These are phyloP conservation scores for Eutrema japonicum DNA, from an alignment of 345 rosid genomes.

Conservation along the genomic window DNA sequence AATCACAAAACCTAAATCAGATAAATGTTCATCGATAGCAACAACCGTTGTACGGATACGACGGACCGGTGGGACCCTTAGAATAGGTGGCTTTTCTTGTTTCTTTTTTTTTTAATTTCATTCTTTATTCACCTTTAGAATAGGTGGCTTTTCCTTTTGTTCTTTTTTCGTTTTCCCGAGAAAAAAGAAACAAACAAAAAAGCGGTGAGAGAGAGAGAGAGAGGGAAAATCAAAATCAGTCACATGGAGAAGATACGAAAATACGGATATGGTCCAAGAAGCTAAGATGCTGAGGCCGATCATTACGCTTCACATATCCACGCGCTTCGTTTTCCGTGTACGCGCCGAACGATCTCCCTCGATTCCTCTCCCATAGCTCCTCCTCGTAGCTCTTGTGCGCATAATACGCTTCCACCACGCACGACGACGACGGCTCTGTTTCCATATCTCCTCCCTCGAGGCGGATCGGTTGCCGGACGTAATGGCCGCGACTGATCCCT, in stretches of 20 bases:
- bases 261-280: conserved; percentile 73
- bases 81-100: background rate
- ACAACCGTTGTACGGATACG: conserved; percentile 38
- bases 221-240: conserved; percentile 35
- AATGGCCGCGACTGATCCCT: conserved; percentile 69
- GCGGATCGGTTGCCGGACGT: conserved; percentile 55
- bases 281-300: conserved; percentile 65
- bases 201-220: background rate
- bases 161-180: background rate
- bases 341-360: conserved; percentile 47
- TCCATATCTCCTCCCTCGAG: conserved; percentile 30
- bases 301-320: conserved; percentile 72
- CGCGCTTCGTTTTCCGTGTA: conserved; percentile 69
- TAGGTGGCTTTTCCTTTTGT: background rate
- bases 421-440: conserved; percentile 1
- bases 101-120: too few relatives aligned
- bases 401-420: conserved; percentile 63
- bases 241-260: conserved; percentile 57
- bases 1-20: conserved; percentile 26
- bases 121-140: background rate
- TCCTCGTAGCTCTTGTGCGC: conserved; percentile 62
- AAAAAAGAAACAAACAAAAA: background rate
- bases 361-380: conserved; percentile 68
- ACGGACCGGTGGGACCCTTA: conserved; percentile 19
- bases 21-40: background rate